These are phyloP conservation scores for Macadamia tetraphylla DNA, from an alignment of 164 flowering plant genomes.

Conservation along the genomic window DNA sequence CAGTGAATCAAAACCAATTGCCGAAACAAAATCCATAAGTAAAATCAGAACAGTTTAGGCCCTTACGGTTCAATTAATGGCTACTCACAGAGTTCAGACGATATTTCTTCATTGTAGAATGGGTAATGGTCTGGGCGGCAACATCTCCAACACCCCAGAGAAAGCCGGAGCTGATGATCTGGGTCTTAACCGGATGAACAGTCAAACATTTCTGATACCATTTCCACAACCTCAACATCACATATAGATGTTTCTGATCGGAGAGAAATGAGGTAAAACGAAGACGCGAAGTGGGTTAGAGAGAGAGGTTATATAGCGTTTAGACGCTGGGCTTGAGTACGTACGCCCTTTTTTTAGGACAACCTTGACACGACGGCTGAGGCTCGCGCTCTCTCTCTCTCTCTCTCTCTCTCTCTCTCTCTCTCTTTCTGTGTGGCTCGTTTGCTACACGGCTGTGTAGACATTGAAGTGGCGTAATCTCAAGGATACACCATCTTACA, in stretches of 20 bases:
- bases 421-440: too few species aligned
- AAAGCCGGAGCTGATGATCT: constrained; percentile 65
- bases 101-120: constrained; percentile 28
- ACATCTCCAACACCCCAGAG: constrained; percentile 78
- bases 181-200: constrained; percentile 70
- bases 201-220: constrained; percentile 65
- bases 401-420: too few species aligned
- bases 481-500: too few species aligned
- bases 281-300: not conserved
- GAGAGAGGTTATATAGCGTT: not conserved
- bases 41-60: not conserved
- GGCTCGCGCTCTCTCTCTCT: too few species aligned
- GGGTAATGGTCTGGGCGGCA: constrained; percentile 65
- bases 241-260: not conserved
- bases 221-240: constrained; percentile 62
- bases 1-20: not conserved
- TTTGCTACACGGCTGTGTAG: too few species aligned
- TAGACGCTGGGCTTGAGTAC: too few species aligned
- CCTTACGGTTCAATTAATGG: not conserved
- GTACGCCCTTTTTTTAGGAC: too few species aligned
- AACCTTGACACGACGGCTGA: too few species aligned
- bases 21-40: not conserved
- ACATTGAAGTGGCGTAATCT: too few species aligned
- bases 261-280: not conserved
- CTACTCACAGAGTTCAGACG: constrained; percentile 25